phyloP scores from a whole-genome alignment of 805 yeast species.

The Blastobotrys terrestris region DNA sequence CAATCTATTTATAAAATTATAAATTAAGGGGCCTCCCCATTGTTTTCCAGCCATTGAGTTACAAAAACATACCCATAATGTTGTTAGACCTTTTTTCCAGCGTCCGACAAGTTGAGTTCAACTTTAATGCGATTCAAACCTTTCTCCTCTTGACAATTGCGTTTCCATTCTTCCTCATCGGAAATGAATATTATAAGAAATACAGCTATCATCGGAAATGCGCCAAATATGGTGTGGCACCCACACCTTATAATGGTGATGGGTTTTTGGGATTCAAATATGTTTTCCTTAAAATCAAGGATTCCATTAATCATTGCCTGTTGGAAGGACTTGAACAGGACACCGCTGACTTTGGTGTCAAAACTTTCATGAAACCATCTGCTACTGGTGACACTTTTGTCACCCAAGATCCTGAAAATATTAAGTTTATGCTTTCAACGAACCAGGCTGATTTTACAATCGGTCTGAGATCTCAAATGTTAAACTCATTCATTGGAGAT shows the following conservation, averaged over 20 bases:
- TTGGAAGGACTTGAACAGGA: neutral
- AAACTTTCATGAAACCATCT: neutral
- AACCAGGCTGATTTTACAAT: slow-evolving; percentile 25
- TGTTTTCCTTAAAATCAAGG: neutral
- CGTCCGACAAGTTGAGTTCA: neutral
- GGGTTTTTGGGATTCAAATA: neutral
- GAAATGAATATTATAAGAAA: neutral
- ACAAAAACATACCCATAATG: neutral
- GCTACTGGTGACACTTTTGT: neutral
- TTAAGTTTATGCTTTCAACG: slow-evolving; percentile 25
- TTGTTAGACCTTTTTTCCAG: neutral
- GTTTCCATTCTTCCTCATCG: neutral
- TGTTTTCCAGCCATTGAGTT: neutral
- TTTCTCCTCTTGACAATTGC: neutral
- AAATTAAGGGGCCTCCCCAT: neutral
- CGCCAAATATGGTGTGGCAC: neutral
- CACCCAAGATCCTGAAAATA: slow-evolving; percentile 26
- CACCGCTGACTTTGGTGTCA: neutral
- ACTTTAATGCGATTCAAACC: neutral
- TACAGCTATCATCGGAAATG: neutral
- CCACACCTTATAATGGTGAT: neutral
- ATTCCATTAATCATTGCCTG: neutral
- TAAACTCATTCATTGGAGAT: slow-evolving; percentile 13
- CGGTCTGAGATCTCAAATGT: slow-evolving; percentile 20
- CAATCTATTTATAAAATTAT: neutral